Conservation (phyloP, 495 filamentous ascomycete species). For the Hypoxylon lienhwacheense region DNA sequence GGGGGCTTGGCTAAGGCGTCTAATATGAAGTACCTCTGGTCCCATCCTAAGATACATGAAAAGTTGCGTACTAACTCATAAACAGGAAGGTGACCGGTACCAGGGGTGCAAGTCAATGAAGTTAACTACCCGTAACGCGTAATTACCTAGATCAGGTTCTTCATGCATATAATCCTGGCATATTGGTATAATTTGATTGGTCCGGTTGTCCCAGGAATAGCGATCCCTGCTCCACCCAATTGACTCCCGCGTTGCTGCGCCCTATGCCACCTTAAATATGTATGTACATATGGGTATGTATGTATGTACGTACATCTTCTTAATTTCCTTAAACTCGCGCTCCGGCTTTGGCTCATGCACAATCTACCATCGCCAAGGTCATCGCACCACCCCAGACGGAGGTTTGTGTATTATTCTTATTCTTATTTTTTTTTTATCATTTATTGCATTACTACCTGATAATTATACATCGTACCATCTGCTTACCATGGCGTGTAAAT, state of each 20-base stretch:
- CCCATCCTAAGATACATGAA: slow-evolving; percentile 24
- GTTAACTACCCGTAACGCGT: slow-evolving; percentile 28
- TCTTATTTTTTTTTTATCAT: too few species aligned
- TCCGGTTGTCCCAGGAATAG: slow-evolving; percentile 30
- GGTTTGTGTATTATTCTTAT: too few species aligned
- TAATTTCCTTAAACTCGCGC: too few species aligned
- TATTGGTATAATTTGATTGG: slow-evolving; percentile 21
- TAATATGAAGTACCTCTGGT: slow-evolving; percentile 28
- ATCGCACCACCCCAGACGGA: too few species aligned
- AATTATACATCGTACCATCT: too few species aligned
- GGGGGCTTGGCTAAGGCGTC: slow-evolving; percentile 10
- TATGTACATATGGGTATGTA: neutral
- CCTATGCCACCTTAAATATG: slow-evolving; percentile 1
- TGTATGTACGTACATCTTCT: neutral
- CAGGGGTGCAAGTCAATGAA: slow-evolving; percentile 18
- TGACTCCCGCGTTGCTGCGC: slow-evolving; percentile 32
- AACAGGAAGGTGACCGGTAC: slow-evolving; percentile 16
- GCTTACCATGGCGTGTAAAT: neutral
- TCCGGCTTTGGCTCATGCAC: too few species aligned
- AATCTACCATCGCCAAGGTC: too few species aligned
- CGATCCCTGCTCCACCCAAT: slow-evolving; percentile 21
- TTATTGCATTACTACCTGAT: too few species aligned
- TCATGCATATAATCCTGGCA: slow-evolving; percentile 25
- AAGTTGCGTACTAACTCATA: slow-evolving; percentile 10
- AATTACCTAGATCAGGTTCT: slow-evolving; percentile 32